Conservation (phyloP, 73 alveolate species). For the Loxodes magnus region DNA sequence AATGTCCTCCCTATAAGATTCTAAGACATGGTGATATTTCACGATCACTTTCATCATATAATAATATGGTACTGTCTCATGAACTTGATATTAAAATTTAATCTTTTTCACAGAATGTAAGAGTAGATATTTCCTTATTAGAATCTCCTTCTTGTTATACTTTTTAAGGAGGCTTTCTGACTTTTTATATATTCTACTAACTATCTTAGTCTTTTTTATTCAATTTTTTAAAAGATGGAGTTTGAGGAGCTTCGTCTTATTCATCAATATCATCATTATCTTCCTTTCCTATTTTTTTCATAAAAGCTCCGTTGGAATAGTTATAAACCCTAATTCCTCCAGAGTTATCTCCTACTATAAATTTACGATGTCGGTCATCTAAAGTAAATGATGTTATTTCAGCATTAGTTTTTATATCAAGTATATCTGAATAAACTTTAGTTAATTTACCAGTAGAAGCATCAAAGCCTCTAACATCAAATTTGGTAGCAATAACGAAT, state of each 20-base stretch:
- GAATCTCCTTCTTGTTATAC: slow-evolving; percentile 12
- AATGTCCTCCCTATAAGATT: slow-evolving; percentile 49
- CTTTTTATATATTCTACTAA: neutral
- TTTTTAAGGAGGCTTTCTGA: neutral
- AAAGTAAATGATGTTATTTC: slow-evolving; percentile 55
- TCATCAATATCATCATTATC: slow-evolving; percentile 17
- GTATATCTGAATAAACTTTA: slow-evolving; percentile 46
- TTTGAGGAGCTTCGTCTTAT: too few relatives aligned
- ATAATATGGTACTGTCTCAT: slow-evolving; percentile 55
- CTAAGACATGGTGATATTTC: slow-evolving; percentile 47
- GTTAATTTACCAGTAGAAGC: slow-evolving; percentile 51
- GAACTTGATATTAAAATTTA: slow-evolving; percentile 47
- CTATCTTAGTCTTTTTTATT: neutral
- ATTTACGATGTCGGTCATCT: slow-evolving; percentile 57
- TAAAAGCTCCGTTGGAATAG: slow-evolving; percentile 33
- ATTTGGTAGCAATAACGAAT: slow-evolving; percentile 49
- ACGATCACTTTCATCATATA: slow-evolving; percentile 73
- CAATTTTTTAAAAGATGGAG: too few relatives aligned
- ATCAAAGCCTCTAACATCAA: slow-evolving; percentile 63
- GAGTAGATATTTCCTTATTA: slow-evolving; percentile 12
- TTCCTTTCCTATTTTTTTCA: slow-evolving; percentile 26
- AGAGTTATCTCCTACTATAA: slow-evolving; percentile 50
- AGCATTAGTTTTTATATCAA: slow-evolving; percentile 49
- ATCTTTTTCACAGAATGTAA: slow-evolving; percentile 22
- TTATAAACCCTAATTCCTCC: slow-evolving; percentile 34